phyloP scores from a whole-genome alignment of 2,329 filamentous ascomycete genomes.

The Aspergillus cejpii region DNA sequence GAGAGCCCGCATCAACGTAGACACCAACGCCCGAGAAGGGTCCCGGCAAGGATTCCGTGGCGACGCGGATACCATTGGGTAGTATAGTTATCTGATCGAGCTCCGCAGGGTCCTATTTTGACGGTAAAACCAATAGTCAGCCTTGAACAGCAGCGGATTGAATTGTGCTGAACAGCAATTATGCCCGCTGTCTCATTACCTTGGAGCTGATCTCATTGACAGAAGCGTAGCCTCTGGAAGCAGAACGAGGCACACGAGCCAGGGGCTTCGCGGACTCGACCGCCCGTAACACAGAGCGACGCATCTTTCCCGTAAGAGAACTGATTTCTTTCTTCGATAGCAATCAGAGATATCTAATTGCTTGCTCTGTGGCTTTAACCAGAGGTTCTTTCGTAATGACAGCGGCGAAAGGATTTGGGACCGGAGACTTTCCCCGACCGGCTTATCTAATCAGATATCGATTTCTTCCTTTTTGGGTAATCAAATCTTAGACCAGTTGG shows the following conservation, averaged over 20 bases:
- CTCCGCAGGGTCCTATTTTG: conserved; percentile 67
- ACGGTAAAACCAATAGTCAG: conserved; percentile 6
- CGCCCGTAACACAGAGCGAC: conserved; percentile 37
- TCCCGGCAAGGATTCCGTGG: conserved; percentile 87
- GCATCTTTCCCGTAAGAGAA: conserved; percentile 24
- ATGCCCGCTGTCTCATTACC: conserved; percentile 22
- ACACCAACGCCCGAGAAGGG: conserved; percentile 93
- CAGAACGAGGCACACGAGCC: conserved; percentile 28
- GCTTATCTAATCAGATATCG: conserved; percentile 29
- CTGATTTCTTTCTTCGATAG: conserved; percentile 3
- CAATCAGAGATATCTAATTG: conserved; percentile 5
- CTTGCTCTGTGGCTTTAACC: conserved; percentile 1
- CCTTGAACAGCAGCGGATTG: background rate
- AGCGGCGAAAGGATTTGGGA: conserved; percentile 18
- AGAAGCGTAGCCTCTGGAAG: conserved; percentile 34
- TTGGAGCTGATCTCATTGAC: conserved; percentile 28
- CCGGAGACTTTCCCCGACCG: conserved; percentile 16
- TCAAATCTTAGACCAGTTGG: no score
- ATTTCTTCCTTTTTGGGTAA: no score
- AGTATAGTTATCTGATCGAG: conserved; percentile 83
- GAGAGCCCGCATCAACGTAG: conserved; percentile 89
- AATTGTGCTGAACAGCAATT: background rate
- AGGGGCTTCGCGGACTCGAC: conserved; percentile 36
- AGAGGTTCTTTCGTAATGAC: conserved; percentile 8
- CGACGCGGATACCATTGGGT: conserved; percentile 86